Evolutionary conservation across 345 rosid genomes (phyloP).

Genomic region (Citrus trifoliata): DNA sequence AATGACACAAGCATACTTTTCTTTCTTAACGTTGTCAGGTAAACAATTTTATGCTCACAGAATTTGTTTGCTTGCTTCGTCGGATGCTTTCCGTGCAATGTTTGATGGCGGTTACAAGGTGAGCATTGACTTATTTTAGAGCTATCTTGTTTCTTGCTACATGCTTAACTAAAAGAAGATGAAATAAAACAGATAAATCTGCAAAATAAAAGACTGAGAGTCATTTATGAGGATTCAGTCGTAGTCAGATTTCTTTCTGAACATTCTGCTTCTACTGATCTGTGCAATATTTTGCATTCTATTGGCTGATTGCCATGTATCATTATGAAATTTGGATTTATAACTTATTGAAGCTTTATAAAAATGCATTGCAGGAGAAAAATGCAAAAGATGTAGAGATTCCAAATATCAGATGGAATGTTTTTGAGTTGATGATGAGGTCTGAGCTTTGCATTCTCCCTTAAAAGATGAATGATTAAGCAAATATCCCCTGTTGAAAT

Average conservation of each 20-base stretch:
- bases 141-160: background rate
- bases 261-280: background rate
- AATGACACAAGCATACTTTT: background rate
- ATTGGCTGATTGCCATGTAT: background rate
- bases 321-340: background rate
- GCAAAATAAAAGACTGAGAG: background rate
- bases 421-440: conserved; percentile 82
- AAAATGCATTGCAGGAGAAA: conserved; percentile 45
- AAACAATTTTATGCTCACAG: conserved; percentile 67
- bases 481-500: background rate
- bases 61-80: conserved; percentile 75
- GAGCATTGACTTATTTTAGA: conserved; percentile 13
- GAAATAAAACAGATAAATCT: background rate
- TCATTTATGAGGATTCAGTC: background rate
- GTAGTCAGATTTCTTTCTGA: background rate
- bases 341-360: background rate
- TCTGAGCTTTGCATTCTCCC: conserved; percentile 7
- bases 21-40: conserved; percentile 31
- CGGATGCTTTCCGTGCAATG: conserved; percentile 82
- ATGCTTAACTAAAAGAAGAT: background rate
- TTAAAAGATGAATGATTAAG: background rate
- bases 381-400: conserved; percentile 70
- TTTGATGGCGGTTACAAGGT: conserved; percentile 78
- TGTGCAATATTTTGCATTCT: background rate
- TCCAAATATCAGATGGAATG: conserved; percentile 74